Evolutionary conservation across 495 filamentous ascomycete species (phyloP), one percentile per base, ranked within the genome.

Genomic region (Entonaema liquescens): DNA sequence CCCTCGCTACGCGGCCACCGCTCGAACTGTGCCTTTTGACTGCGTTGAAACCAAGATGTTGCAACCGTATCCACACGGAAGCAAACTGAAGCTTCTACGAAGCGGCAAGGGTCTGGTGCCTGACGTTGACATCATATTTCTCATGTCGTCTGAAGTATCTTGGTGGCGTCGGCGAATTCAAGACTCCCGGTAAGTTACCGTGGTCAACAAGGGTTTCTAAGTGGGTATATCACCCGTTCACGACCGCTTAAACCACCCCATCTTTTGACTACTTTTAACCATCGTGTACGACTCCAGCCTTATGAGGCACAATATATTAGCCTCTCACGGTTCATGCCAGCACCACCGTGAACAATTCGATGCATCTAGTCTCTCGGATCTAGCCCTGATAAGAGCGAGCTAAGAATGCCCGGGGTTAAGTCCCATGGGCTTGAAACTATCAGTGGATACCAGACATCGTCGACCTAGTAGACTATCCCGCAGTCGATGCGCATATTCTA

Each of bases 371-470:
- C 49, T 19, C 25, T 56, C 49, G 26, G 65, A 25, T 42, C 47
- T 21, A 35, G 53, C 50, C 50, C 25, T 15, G 25, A 25, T 5
- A 56, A 17, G 53, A 35, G 35, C 53, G n/a, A 35, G 53, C 8
- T 21, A 33, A n/a, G 7, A 2, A 12, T 0, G 8, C 28, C 29
- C 19, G 17, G 53, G 9, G 29, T 35, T 12, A 29, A 38, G 13
- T 12, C 19, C 54, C 53, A 53, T 50, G 50, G 38, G 52, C 53
- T 40, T 63, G 66, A 69, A 69, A 63, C 59, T 59, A 31, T 42
- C 44, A 53, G 66, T 69, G 66, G 59, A 28, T 59, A 61, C 31
- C 7, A 52, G 15, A 59, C 21, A 50, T 42, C 28, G n/a, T 31
- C 5, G 52, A 25, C 26, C 3, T 55, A n/a, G 19, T 55, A 25